A percentile compares a stretch with the other conserved stretches of the same genome.
Evolutionary conservation across 176 grass and related monocot genomes (phyloP).

Genomic region (Cenchrus fungigraminus): DNA sequence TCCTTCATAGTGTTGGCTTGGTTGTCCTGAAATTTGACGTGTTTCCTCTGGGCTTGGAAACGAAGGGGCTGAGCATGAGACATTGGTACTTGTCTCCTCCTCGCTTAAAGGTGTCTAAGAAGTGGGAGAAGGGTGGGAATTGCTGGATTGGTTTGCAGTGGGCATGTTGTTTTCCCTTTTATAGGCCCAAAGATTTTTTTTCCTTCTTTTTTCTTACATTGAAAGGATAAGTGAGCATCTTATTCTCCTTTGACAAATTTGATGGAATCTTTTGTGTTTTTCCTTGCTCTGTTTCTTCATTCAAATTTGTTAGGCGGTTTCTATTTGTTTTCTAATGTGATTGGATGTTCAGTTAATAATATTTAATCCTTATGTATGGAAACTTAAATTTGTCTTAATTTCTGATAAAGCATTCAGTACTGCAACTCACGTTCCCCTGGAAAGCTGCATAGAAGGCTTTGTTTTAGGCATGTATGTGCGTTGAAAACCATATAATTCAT

Average conservation of each 20-base stretch:
- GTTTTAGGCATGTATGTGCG: neutral
- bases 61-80: conserved; percentile 28
- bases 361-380: neutral
- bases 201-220: neutral
- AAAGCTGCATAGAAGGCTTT: neutral
- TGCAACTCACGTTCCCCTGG: neutral
- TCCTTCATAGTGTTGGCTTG: conserved; percentile 39
- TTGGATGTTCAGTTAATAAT: neutral
- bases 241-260: conserved; percentile 41
- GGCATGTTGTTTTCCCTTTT: conserved; percentile 42
- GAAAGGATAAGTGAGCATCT: conserved; percentile 41
- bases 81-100: conserved; percentile 34
- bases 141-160: conserved; percentile 11
- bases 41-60: conserved; percentile 30
- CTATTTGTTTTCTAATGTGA: neutral
- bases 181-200: conserved; percentile 48
- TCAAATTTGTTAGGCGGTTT: conserved; percentile 37
- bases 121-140: conserved; percentile 6
- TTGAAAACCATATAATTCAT: conserved; percentile 4
- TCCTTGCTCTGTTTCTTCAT: conserved; percentile 17
- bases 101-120: conserved; percentile 16
- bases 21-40: conserved; percentile 46
- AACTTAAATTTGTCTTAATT: conserved; percentile 7
- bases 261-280: neutral
- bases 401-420: neutral